These are phyloP conservation scores for Plantago rigida DNA, from an alignment of 305 asterid genomes.

Conservation along the genomic window DNA sequence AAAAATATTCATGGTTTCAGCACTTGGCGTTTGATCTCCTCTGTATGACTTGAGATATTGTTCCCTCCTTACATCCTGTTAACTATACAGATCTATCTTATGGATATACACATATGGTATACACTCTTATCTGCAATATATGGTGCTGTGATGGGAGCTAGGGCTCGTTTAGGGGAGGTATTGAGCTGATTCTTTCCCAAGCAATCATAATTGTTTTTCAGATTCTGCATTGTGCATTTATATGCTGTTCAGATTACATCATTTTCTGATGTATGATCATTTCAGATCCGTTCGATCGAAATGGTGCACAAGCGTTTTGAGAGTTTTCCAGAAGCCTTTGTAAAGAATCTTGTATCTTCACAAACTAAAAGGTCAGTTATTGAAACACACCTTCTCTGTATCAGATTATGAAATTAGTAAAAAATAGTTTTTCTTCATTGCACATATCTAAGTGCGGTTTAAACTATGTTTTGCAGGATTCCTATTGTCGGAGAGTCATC, in stretches of 20 bases:
- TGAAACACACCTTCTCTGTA: slow-evolving; percentile 14
- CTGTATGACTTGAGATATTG: neutral
- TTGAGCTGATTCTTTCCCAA: slow-evolving; percentile 16
- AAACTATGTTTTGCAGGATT: slow-evolving; percentile 46
- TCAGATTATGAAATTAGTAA: slow-evolving; percentile 13
- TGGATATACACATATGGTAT: slow-evolving; percentile 97
- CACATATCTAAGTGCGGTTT: slow-evolving; percentile 20
- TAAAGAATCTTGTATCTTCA: slow-evolving; percentile 66
- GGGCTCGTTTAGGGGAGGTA: slow-evolving; percentile 96
- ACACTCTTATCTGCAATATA: slow-evolving; percentile 79
- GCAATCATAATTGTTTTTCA: slow-evolving; percentile 9
- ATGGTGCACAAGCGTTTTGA: slow-evolving; percentile 96
- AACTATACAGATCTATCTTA: slow-evolving; percentile 63
- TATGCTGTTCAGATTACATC: slow-evolving; percentile 9
- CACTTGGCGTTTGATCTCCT: neutral
- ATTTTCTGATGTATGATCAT: slow-evolving; percentile 23
- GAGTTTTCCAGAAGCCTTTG: slow-evolving; percentile 95
- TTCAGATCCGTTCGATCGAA: slow-evolving; percentile 85
- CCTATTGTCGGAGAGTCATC: slow-evolving; percentile 52
- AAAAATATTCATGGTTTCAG: slow-evolving; percentile 6
- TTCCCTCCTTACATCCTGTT: neutral
- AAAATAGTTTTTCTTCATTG: slow-evolving; percentile 14
- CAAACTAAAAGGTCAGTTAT: slow-evolving; percentile 47
- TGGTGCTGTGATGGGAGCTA: slow-evolving; percentile 98
- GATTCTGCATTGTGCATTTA: slow-evolving; percentile 9